A percentile compares a stretch with the other conserved stretches of the same genome.
phyloP scores from a whole-genome alignment of 2,329 filamentous ascomycete genomes.

The Diaporthe nobilis region DNA sequence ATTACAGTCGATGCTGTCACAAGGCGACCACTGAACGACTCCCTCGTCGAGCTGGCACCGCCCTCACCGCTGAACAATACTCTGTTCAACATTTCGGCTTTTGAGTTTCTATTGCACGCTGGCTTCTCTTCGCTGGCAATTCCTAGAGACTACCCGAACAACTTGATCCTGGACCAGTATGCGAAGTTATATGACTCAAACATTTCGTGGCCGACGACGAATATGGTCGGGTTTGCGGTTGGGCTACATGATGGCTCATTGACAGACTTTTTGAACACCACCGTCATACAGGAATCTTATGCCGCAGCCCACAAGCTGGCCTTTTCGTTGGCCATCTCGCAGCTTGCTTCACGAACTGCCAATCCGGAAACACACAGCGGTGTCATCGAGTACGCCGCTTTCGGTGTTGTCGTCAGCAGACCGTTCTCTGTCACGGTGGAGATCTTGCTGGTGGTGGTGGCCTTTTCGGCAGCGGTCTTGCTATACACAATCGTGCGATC shows the following conservation, averaged over 20 bases:
- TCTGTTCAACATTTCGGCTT: slow-evolving; percentile 53
- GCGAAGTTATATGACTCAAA: slow-evolving; percentile 39
- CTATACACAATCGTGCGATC: slow-evolving; percentile 43
- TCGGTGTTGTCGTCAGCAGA: slow-evolving; percentile 53
- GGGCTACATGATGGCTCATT: slow-evolving; percentile 48
- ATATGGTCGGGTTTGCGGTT: slow-evolving; percentile 54
- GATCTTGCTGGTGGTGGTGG: slow-evolving; percentile 45
- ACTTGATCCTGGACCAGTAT: slow-evolving; percentile 47
- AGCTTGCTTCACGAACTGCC: slow-evolving; percentile 40
- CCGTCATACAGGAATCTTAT: slow-evolving; percentile 42
- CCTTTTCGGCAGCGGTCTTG: slow-evolving; percentile 40
- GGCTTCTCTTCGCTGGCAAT: slow-evolving; percentile 44
- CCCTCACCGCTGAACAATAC: slow-evolving; percentile 41
- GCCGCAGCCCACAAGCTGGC: slow-evolving; percentile 48
- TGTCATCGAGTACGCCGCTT: slow-evolving; percentile 39
- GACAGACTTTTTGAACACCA: slow-evolving; percentile 5
- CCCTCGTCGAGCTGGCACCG: slow-evolving; percentile 26
- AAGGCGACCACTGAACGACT: slow-evolving; percentile 36
- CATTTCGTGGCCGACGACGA: slow-evolving; percentile 45
- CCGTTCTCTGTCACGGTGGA: slow-evolving; percentile 50
- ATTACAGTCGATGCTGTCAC: slow-evolving; percentile 52
- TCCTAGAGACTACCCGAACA: slow-evolving; percentile 46
- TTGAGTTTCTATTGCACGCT: slow-evolving; percentile 52
- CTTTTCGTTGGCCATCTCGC: slow-evolving; percentile 48
- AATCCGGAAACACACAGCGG: slow-evolving; percentile 13